Conservation (phyloP, 495 filamentous ascomycete genomes). For the Penicillium salamii region DNA sequence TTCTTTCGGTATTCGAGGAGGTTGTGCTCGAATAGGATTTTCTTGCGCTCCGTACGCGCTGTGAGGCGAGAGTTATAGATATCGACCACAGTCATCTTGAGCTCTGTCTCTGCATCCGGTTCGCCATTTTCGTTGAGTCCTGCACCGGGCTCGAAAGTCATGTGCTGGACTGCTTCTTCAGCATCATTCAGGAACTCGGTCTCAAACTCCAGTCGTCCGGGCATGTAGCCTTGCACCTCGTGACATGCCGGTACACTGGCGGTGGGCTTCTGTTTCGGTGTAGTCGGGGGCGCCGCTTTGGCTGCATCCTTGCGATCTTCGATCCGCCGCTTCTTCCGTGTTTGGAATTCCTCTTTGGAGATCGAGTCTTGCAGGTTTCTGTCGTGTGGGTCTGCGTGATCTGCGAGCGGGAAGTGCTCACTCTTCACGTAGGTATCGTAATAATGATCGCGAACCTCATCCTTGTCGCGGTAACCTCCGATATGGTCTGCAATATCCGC, state of each 20-base stretch:
- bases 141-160: slow-evolving; percentile 96
- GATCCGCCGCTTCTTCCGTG: slow-evolving; percentile 89
- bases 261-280: slow-evolving; percentile 93
- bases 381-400: slow-evolving; percentile 77
- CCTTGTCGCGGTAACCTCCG: slow-evolving; percentile 87
- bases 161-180: slow-evolving; percentile 95
- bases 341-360: slow-evolving; percentile 88
- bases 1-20: slow-evolving; percentile 92
- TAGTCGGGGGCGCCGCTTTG: slow-evolving; percentile 76
- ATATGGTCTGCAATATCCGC: slow-evolving; percentile 98
- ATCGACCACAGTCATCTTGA: slow-evolving; percentile 97
- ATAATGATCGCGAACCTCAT: slow-evolving; percentile 94
- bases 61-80: slow-evolving; percentile 96
- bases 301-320: slow-evolving; percentile 87
- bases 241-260: slow-evolving; percentile 92
- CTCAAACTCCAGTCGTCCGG: slow-evolving; percentile 94
- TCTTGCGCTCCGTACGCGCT: slow-evolving; percentile 90
- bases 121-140: slow-evolving; percentile 84
- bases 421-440: slow-evolving; percentile 83
- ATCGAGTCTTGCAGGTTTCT: slow-evolving; percentile 71
- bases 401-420: slow-evolving; percentile 78
- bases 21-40: slow-evolving; percentile 92
- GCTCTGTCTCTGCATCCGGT: slow-evolving; percentile 87
- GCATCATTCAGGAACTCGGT: slow-evolving; percentile 97
- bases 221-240: slow-evolving; percentile 98